These are phyloP conservation scores for Kodamaea sagamina DNA, from an alignment of 805 yeast species.

Conservation along the genomic window DNA sequence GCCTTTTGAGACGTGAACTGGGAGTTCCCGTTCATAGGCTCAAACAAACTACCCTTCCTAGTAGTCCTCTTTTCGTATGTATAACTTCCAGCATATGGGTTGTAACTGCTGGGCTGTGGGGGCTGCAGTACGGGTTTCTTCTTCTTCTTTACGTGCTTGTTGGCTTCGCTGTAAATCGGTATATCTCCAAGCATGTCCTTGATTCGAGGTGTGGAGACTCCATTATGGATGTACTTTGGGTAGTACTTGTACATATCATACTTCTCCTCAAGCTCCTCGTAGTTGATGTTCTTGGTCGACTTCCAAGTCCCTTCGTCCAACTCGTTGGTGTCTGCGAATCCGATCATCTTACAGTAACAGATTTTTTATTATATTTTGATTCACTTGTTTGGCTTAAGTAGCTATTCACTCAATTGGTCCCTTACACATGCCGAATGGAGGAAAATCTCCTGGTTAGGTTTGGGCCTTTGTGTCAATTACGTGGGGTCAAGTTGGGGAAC, in stretches of 20 bases:
- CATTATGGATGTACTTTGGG: conserved; percentile 42
- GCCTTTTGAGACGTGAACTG: not conserved
- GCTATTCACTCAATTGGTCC: not conserved
- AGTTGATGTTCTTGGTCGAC: conserved; percentile 29
- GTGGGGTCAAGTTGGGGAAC: too few relatives aligned
- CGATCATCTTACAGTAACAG: conserved; percentile 5
- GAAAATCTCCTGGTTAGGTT: not conserved
- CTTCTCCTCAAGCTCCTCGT: conserved; percentile 36
- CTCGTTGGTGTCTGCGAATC: conserved; percentile 7
- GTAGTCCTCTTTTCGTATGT: conserved; percentile 8
- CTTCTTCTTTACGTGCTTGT: conserved; percentile 29
- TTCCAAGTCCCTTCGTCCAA: conserved; percentile 5
- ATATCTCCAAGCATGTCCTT: conserved; percentile 34
- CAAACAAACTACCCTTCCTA: conserved; percentile 9
- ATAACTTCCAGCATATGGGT: conserved; percentile 10
- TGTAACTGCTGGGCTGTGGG: not conserved
- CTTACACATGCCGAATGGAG: conserved; percentile 5
- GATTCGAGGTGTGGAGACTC: conserved; percentile 40
- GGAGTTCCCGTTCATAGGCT: not conserved
- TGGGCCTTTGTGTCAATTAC: not conserved
- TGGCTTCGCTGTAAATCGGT: conserved; percentile 44
- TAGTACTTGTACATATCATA: conserved; percentile 40
- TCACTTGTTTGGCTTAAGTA: conserved; percentile 4
- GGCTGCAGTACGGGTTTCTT: conserved; percentile 13
- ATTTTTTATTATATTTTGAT: conserved; percentile 3